phyloP scores from a whole-genome alignment of 768 basidiomycete genomes.

The Boletus subcaerulescens region DNA sequence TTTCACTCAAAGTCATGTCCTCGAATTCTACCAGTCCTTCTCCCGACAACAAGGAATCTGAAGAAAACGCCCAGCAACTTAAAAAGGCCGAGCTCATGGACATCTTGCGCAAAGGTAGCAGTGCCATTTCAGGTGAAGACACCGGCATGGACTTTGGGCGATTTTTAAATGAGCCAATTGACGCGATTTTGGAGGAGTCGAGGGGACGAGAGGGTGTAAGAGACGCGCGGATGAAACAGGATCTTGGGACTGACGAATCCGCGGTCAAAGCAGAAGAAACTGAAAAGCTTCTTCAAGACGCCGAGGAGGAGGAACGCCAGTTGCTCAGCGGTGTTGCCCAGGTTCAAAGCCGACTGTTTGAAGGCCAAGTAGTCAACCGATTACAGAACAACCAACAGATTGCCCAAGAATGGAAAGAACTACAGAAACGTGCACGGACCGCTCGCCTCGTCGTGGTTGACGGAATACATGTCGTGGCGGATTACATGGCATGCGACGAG shows the following conservation, averaged over 20 bases:
- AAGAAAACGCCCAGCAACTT: conserved; percentile 31
- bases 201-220: conserved; percentile 40
- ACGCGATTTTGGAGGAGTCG: conserved; percentile 46
- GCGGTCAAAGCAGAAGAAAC: conserved; percentile 19
- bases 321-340: conserved; percentile 56
- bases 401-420: conserved; percentile 43
- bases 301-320: conserved; percentile 51
- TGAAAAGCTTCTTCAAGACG: conserved; percentile 35
- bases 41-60: conserved; percentile 13
- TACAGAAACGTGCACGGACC: conserved; percentile 43
- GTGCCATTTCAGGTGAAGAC: conserved; percentile 44
- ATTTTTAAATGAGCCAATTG: conserved; percentile 45
- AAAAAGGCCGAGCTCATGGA: conserved; percentile 47
- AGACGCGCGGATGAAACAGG: conserved; percentile 44
- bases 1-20: conserved; percentile 62
- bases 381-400: conserved; percentile 40
- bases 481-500: conserved; percentile 23
- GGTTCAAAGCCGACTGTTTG: conserved; percentile 57
- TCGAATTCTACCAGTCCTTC: conserved; percentile 28
- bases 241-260: conserved; percentile 20
- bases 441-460: conserved; percentile 40
- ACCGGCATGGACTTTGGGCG: conserved; percentile 38
- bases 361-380: conserved; percentile 43
- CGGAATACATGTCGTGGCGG: conserved; percentile 35
- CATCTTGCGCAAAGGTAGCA: conserved; percentile 57